Evolutionary conservation across 1,284 basidiomycete genomes (phyloP).

Genomic region (Ceratobasidium theobromae): DNA sequence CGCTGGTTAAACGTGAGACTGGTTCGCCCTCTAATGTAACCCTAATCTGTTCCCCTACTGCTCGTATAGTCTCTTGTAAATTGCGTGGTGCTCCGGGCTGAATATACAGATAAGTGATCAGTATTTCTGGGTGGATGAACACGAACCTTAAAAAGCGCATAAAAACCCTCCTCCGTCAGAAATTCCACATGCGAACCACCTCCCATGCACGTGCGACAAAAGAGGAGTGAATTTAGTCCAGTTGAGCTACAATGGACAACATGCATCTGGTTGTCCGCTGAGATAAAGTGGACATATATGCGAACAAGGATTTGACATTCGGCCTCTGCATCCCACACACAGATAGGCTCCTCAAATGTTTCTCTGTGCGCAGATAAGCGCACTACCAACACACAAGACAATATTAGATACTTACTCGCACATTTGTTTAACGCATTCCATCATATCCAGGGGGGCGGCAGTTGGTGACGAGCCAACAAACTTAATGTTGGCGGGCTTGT

Average conservation of each 20-base stretch:
- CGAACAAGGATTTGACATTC: not conserved
- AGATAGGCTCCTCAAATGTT: not conserved
- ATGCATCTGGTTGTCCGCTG: not conserved
- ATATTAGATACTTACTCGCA: constrained; percentile 20
- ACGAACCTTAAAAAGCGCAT: not conserved
- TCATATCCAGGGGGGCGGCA: constrained; percentile 24
- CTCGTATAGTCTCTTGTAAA: not conserved
- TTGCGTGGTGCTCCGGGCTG: not conserved
- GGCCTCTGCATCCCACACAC: not conserved
- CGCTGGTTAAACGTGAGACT: not conserved
- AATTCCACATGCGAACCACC: not conserved
- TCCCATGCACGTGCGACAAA: not conserved
- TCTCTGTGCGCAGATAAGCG: no score
- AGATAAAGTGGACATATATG: not conserved
- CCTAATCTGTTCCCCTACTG: not conserved
- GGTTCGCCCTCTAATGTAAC: not conserved
- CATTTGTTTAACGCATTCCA: constrained; percentile 3
- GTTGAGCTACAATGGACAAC: not conserved
- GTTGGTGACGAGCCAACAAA: constrained; percentile 24
- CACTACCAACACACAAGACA: no score
- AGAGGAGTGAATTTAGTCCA: not conserved
- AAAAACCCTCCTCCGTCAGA: not conserved
- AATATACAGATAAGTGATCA: not conserved
- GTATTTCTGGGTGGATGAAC: no score
- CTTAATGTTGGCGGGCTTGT: not conserved